Evolutionary conservation across 768 basidiomycete genomes (phyloP), one percentile per base, ranked within the genome.

Genomic region (Boletellus ananiceps): DNA sequence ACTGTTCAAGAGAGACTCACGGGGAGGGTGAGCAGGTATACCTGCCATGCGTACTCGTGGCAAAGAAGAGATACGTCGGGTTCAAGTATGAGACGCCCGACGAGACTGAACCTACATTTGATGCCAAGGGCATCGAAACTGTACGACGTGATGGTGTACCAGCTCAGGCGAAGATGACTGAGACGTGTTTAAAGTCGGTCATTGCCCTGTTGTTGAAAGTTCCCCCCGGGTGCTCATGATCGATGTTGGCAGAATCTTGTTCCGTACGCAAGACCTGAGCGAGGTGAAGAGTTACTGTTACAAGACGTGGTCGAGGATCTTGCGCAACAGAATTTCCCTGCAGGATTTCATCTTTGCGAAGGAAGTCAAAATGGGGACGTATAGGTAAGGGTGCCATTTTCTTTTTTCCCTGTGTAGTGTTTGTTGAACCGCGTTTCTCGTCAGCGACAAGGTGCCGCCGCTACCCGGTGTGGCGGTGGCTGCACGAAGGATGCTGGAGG

Each of bases 81-180:
- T 96, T 90, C 74, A 95, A 93, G 63, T 97, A 86, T 55, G 96
- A 99, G 67, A 77, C 71, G 46, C 78, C 85, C 0, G 88, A 93
- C 55, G 90, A 96, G 12, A 65, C 50, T 1, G 83, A 85, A 40
- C 90, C 93, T 2, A 73, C 69, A 0, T 96, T 98, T 58, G 95
- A 99, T 57, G 96, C 93, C 6, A 98, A 99, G 64, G 96, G 96
- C 0, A 97, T 99, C 46, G 96, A 99, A 69, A 97, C 93, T 1
- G 88, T 98, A 27, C 79, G 96, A 5, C 75, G 96, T 50, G 96
- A 99, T 60, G 93, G 93, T 9, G 82, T 96, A 27, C 79, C 82
- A 4, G 96, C 93, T 0, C 90, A 93, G 63, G 80, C 83, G 59
- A 97, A 96, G 71, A 93, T 98, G 83, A 82, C 86, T 1, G 95